Conservation (phyloP, 805 yeast genomes). For the Cyberlindnera xylosilytica region DNA sequence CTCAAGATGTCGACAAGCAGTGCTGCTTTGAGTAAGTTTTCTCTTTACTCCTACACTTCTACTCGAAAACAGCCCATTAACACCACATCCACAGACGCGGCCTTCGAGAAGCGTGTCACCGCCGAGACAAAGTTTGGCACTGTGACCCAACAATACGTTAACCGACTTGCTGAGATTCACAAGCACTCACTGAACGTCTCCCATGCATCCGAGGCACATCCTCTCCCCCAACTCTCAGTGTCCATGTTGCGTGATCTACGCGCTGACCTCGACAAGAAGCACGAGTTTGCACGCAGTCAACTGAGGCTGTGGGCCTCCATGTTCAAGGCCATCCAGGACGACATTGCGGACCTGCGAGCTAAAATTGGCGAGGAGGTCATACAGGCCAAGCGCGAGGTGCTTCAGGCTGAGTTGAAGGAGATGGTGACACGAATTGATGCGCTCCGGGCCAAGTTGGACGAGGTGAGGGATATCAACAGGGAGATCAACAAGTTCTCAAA, state of each 20-base stretch:
- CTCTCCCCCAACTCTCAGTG: constrained; percentile 3
- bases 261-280: constrained; percentile 8
- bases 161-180: constrained; percentile 1
- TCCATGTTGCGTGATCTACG: constrained; percentile 7
- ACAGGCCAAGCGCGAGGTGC: constrained; percentile 7
- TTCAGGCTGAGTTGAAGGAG: constrained; percentile 11
- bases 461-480: constrained; percentile 18
- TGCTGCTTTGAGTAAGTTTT: not conserved
- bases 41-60: not conserved
- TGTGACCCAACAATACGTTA: constrained; percentile 3
- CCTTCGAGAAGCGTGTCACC: constrained; percentile 5
- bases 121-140: constrained; percentile 6
- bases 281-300: constrained; percentile 7
- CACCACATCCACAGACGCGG: constrained; percentile 4
- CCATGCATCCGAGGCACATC: not conserved
- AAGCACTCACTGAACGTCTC: constrained; percentile 5
- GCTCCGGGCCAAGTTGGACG: constrained; percentile 16
- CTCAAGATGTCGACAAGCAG: not conserved
- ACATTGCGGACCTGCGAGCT: constrained; percentile 3
- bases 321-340: constrained; percentile 5
- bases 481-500: constrained; percentile 13
- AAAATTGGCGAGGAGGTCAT: constrained; percentile 8
- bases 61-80: not conserved
- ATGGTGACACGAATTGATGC: constrained; percentile 16
- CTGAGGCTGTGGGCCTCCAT: constrained; percentile 14